These are phyloP conservation scores for Rhodotorula sp. DNA, from an alignment of 1,284 basidiomycete species.

Conservation along the genomic window DNA sequence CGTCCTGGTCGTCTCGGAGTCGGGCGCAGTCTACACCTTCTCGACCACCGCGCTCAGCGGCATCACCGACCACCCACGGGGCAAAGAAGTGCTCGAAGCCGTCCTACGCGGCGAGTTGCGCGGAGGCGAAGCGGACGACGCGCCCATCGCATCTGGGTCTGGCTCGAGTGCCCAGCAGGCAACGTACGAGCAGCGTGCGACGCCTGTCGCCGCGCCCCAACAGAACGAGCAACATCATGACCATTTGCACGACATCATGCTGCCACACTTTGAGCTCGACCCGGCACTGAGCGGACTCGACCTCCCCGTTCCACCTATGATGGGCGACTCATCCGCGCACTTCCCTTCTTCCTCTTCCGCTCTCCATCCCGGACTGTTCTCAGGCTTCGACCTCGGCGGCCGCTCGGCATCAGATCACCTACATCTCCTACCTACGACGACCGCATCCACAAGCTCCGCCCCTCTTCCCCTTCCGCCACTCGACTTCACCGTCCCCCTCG, in stretches of 20 bases:
- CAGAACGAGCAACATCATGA: not conserved
- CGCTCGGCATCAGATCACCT: not conserved
- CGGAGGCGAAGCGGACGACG: not conserved
- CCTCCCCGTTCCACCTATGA: not conserved
- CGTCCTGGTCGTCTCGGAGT: slow-evolving; percentile 94
- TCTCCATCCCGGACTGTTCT: not conserved
- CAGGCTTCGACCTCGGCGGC: not conserved
- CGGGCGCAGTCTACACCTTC: slow-evolving; percentile 68
- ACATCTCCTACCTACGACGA: not conserved
- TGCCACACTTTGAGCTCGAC: not conserved
- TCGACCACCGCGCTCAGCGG: slow-evolving; percentile 32
- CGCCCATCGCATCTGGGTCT: not conserved
- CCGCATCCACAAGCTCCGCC: too few species aligned
- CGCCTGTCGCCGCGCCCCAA: not conserved
- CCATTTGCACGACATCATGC: not conserved
- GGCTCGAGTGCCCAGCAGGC: not conserved
- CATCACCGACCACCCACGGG: slow-evolving; percentile 21
- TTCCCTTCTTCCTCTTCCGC: not conserved
- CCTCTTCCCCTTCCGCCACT: not conserved
- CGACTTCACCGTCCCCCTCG: not conserved
- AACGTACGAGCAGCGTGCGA: not conserved
- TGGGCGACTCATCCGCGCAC: not conserved
- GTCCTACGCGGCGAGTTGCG: slow-evolving; percentile 29
- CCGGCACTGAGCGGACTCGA: not conserved
- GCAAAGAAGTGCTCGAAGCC: slow-evolving; percentile 25